Evolutionary conservation across 2,329 filamentous ascomycete genomes (phyloP).

Genomic region (Exserohilum turcica): DNA sequence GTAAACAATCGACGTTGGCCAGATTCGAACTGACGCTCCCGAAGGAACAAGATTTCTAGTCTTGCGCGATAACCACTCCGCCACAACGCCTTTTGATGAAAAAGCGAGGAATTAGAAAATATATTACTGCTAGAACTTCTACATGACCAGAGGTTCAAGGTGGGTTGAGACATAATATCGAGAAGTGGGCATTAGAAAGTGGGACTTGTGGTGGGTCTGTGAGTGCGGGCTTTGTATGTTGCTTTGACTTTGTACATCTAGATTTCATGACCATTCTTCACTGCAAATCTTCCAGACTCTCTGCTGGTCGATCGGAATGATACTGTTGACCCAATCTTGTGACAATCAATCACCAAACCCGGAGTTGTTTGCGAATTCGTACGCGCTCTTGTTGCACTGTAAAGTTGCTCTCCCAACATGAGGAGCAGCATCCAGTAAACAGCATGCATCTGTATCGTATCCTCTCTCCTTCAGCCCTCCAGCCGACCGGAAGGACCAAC

Average conservation of each 20-base stretch:
- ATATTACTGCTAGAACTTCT: background rate
- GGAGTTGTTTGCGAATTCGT: too few species aligned
- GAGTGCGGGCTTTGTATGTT: background rate
- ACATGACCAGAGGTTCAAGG: too few species aligned
- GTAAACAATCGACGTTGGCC: constrained; percentile 36
- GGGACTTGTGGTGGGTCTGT: background rate
- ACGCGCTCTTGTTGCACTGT: too few species aligned
- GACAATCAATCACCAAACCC: too few species aligned
- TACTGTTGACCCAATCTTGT: too few species aligned
- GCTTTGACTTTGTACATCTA: background rate
- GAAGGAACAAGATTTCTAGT: constrained; percentile 50
- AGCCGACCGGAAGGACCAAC: background rate
- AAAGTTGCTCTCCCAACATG: background rate
- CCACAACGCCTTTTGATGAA: constrained; percentile 37
- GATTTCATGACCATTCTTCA: background rate
- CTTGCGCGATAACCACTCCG: constrained; percentile 50
- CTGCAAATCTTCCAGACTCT: too few species aligned
- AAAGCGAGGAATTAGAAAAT: background rate
- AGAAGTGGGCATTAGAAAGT: background rate
- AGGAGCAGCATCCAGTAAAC: background rate
- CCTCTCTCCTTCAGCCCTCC: background rate
- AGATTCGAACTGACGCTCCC: constrained; percentile 49
- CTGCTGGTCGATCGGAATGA: too few species aligned
- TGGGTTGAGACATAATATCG: too few species aligned
- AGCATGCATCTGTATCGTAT: too few species aligned